Conservation (phyloP, 2,329 filamentous ascomycete species). For the Teratosphaeria nubilosa region DNA sequence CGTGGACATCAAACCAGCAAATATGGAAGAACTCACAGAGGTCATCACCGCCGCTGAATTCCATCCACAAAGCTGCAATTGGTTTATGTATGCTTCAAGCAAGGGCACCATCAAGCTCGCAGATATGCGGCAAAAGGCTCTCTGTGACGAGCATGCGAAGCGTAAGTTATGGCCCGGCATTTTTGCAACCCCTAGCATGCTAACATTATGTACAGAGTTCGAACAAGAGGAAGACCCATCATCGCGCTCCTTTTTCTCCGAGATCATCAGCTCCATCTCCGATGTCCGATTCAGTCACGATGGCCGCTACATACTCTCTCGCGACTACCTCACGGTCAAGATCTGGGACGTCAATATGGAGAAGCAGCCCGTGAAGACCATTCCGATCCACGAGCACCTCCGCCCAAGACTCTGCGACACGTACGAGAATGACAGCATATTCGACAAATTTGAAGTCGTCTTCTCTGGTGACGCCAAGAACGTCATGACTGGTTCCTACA, state of each 20-base stretch:
- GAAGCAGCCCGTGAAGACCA: conserved; percentile 91
- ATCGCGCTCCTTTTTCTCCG: conserved; percentile 96
- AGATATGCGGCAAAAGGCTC: conserved; percentile 92
- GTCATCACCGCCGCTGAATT: conserved; percentile 98
- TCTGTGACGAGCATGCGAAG: conserved; percentile 94
- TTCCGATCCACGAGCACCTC: conserved; percentile 95
- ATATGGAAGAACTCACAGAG: conserved; percentile 98
- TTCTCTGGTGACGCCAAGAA: conserved; percentile 98
- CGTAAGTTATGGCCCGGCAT: conserved; percentile 47
- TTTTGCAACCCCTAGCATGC: conserved; percentile 3
- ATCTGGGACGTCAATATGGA: conserved; percentile 99
- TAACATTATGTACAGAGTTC: conserved; percentile 56
- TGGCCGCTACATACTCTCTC: conserved; percentile 90
- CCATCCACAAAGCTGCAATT: conserved; percentile 93
- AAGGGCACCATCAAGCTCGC: conserved; percentile 98
- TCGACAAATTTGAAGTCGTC: conserved; percentile 99
- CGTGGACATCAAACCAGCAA: conserved; percentile 98
- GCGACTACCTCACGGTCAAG: conserved; percentile 97
- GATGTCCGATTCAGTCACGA: conserved; percentile 97
- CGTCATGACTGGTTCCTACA: conserved; percentile 99
- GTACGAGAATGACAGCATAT: conserved; percentile 98
- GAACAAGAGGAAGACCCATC: conserved; percentile 97
- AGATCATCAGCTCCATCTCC: conserved; percentile 98
- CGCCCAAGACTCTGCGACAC: conserved; percentile 91
- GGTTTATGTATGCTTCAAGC: conserved; percentile 99